Evolutionary conservation across 2,329 filamentous ascomycete species (phyloP), one percentile per base, ranked within the genome.

Genomic region (Hymenoscyphus fraxineus): DNA sequence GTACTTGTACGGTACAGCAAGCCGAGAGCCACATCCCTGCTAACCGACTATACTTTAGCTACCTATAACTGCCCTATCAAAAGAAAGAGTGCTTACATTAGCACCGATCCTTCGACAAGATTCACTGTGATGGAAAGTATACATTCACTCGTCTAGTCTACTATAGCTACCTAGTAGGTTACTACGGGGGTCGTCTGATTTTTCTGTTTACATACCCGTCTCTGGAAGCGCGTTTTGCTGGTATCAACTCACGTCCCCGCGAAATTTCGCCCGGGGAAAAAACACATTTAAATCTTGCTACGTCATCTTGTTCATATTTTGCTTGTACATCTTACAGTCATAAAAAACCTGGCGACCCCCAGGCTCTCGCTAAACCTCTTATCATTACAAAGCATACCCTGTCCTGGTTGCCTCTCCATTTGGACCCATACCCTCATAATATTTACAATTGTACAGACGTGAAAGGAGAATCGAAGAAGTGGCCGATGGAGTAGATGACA

Each of bases 361-460:
- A 22, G 44, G 44, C 44, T 22, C 19, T n/a, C 44, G 44, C n/a
- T 51, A 40, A 32, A 51, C 55, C 39, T 62, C 62, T 60, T 59
- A 58, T 59, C 61, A 64, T 66, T 70, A 70, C 68, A 69, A 60
- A 64, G 64, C 60, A 57, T 60, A 57, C 64, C 54, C 57, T 41
- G 19, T 22, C 44, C 44, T 51, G 44, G 32, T 51, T 60, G 39
- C 56, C 40, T 57, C 58, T 40, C 16, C 19, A 41, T 58, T 64
- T 66, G 66, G 66, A 63, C 47, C 65, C 65, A 68, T 68, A 67
- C 66, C 67, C 63, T 72, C 66, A 67, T 69, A 71, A 69, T 71
- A 65, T 67, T 69, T 68, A 66, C 70, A 72, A 67, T 73, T 65
- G 68, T 73, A 73, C 71, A 71, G 60, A 67, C 61, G 61, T 66